Conservation (phyloP, 495 filamentous ascomycete genomes). For the Aspergillus egyptiacus region DNA sequence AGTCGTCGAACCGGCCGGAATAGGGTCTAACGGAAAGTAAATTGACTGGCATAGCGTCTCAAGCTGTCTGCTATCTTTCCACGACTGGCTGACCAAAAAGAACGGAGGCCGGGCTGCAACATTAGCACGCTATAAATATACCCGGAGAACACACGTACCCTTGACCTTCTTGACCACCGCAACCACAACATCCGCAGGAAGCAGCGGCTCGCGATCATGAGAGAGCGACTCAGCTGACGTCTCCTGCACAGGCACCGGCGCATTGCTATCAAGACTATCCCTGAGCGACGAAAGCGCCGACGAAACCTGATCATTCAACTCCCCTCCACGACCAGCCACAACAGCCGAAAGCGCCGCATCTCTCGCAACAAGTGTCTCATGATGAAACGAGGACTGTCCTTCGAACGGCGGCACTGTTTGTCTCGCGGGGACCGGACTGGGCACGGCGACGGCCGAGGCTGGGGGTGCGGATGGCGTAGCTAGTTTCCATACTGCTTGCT, state of each 20-base stretch:
- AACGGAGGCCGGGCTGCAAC: constrained; percentile 22
- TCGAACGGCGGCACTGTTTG: constrained; percentile 21
- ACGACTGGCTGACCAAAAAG: constrained; percentile 24
- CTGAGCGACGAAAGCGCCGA: constrained; percentile 19
- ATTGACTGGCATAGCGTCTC: constrained; percentile 23
- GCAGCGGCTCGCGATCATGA: constrained; percentile 10
- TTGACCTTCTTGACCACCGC: constrained; percentile 21
- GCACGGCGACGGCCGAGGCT: not conserved
- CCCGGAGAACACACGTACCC: constrained; percentile 6
- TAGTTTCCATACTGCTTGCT: constrained; percentile 15
- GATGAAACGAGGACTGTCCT: constrained; percentile 26
- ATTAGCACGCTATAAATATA: not conserved
- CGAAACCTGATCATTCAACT: constrained; percentile 18
- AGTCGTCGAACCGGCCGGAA: constrained; percentile 16
- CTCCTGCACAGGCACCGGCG: not conserved
- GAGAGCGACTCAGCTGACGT: not conserved
- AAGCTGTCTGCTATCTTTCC: constrained; percentile 17
- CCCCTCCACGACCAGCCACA: not conserved
- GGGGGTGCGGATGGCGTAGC: not conserved
- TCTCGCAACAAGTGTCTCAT: constrained; percentile 22
- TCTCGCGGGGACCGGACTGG: constrained; percentile 6
- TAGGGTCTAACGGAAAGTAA: constrained; percentile 21
- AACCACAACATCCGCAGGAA: constrained; percentile 22
- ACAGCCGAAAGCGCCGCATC: constrained; percentile 24
- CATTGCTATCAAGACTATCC: constrained; percentile 15